Evolutionary conservation across 345 rosid genomes (phyloP), one percentile per base, ranked within the genome.

Genomic region (Eucalyptus polyanthemos): DNA sequence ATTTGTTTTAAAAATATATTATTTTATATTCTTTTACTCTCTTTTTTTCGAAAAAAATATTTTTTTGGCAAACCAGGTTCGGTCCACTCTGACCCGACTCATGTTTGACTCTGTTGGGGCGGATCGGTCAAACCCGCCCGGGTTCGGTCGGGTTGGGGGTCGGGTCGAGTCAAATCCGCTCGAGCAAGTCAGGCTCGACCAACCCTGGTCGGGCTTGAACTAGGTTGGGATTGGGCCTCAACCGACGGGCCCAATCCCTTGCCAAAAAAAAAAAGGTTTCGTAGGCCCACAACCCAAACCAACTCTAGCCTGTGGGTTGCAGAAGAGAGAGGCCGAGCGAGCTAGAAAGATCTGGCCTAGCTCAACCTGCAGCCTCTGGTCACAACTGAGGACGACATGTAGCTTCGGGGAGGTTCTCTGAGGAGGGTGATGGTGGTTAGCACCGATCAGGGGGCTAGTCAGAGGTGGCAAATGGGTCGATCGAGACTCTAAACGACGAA

Each of bases 301-400:
- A 16, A 16, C 8, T 50, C 8, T 50, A 50, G 8, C 8, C 1
- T 50, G 2, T 50, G 53, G 53, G 21, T 0, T 50, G 1, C 8
- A 0, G 1, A 50, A 50, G 53, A 50, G 4, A 51, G 2, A 16
- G 0, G 21, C 21, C 4, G 4, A 51, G 21, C 2, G 2, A 0
- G 21, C 54, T 1, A 6, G 0, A 50, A 51, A 16, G 8, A 51
- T 51, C 1, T 51, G 8, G 54, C 54, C 21, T 1, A 51, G 6
- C 54, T 16, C 21, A 51, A 6, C 54, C 1, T 16, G 2, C 2
- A 16, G 2, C 21, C 54, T 51, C 0, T 51, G 4, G 54, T 51
- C 19, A 0, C 1, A 0, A 51, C 0, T 16, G 4, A 16, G 8
- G 54, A 51, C 0, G 8, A 2, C 54, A 5, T 0, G 53, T 0